phyloP scores from a whole-genome alignment of 2,329 filamentous ascomycete genomes.

The Pezicula carpinea region DNA sequence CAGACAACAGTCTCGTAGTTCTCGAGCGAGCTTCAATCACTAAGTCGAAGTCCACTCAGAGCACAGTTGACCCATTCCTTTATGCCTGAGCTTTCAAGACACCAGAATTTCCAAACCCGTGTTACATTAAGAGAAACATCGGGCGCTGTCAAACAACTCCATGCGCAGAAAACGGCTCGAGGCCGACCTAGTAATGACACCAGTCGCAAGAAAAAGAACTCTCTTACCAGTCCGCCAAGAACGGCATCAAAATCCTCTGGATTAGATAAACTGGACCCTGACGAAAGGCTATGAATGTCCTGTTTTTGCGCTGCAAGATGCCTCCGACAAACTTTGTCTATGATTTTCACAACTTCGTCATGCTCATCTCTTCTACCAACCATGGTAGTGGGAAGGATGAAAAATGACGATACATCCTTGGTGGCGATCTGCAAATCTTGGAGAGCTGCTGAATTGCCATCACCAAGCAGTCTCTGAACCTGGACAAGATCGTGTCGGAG shows the following conservation, averaged over 20 bases:
- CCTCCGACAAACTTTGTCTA: constrained; percentile 69
- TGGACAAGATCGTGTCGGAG: constrained; percentile 75
- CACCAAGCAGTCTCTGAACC: constrained; percentile 68
- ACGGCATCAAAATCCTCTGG: constrained; percentile 30
- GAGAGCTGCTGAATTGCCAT: constrained; percentile 68
- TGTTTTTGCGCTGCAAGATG: constrained; percentile 47
- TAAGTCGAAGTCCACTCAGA: too few species aligned
- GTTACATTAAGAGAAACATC: too few species aligned
- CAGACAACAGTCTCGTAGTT: too few species aligned
- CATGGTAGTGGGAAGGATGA: constrained; percentile 76
- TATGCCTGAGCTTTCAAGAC: too few species aligned
- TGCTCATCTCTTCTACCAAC: constrained; percentile 75
- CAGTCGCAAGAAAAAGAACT: neutral
- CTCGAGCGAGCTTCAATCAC: too few species aligned
- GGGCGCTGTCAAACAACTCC: too few species aligned
- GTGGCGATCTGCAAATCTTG: constrained; percentile 71
- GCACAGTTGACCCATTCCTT: too few species aligned
- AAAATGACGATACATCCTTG: constrained; percentile 90
- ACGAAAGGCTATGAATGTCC: constrained; percentile 43
- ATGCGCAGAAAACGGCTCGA: too few species aligned
- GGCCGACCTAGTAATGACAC: too few species aligned
- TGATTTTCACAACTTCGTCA: constrained; percentile 64
- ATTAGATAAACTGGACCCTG: constrained; percentile 49
- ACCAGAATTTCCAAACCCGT: too few species aligned
- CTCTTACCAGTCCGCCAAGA: constrained; percentile 34